phyloP scores from a whole-genome alignment of 2,329 filamentous ascomycete genomes.

The Claviceps cyperi region DNA sequence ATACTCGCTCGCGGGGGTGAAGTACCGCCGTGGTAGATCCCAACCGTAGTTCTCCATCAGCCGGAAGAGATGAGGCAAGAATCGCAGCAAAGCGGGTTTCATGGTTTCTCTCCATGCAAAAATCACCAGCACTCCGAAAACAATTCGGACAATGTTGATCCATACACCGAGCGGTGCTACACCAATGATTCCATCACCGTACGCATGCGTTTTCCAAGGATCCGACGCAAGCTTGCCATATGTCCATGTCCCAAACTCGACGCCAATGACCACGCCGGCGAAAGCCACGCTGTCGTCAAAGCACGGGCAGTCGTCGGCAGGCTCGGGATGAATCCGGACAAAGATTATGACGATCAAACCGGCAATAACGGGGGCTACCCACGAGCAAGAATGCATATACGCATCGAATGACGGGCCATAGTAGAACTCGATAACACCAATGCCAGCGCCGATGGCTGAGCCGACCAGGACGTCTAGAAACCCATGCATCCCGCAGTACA shows the following conservation, averaged over 20 bases:
- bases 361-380: slow-evolving; percentile 48
- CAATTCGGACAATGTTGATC: slow-evolving; percentile 50
- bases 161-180: slow-evolving; percentile 51
- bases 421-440: slow-evolving; percentile 45
- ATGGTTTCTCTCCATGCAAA: slow-evolving; percentile 83
- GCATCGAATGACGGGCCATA: slow-evolving; percentile 49
- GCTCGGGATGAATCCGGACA: slow-evolving; percentile 84
- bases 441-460: slow-evolving; percentile 56
- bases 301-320: slow-evolving; percentile 90
- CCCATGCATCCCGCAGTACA: slow-evolving; percentile 98
- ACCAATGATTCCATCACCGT: slow-evolving; percentile 44
- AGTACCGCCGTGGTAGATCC: slow-evolving; percentile 76
- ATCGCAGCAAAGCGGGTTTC: slow-evolving; percentile 67
- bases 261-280: slow-evolving; percentile 74
- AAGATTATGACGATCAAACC: slow-evolving; percentile 56
- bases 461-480: slow-evolving; percentile 84
- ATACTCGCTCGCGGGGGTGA: slow-evolving; percentile 81
- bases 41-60: slow-evolving; percentile 67
- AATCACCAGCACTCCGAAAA: slow-evolving; percentile 68
- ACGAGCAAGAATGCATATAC: slow-evolving; percentile 52
- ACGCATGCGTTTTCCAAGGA: slow-evolving; percentile 28
- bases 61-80: slow-evolving; percentile 76
- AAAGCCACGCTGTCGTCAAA: slow-evolving; percentile 95
- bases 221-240: slow-evolving; percentile 42
- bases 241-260: slow-evolving; percentile 74